Base-by-base conservation (phyloP, 768 basidiomycete genomes). In the Trametes villosa region DNA sequence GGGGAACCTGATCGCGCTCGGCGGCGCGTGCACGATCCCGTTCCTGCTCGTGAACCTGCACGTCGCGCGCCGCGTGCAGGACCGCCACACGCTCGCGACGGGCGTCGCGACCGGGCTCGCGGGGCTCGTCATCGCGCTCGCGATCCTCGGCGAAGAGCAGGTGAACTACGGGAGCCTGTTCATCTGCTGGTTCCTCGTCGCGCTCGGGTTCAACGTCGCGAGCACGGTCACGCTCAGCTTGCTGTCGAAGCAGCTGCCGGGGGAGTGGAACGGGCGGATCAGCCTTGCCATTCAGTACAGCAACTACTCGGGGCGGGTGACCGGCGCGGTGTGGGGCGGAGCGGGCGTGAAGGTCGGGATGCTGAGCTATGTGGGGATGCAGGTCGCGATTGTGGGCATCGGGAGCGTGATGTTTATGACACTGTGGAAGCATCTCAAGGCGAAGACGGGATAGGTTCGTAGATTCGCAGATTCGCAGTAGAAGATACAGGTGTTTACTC, bases 151-250 rank as follows among this genome's bases (percentile, higher is more conserved):
- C 26, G 69, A 78, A 24, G 65, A 70, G 24, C 76, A 67, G 24
- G 71, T 85, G 20, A 76, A 71, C 26, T 86, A 83, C 59, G 80
- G 76, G 7, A 78, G 78, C 17, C 65, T 87, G 6, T 80, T 79
- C 60, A 68, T 70, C 7, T 75, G 72, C 59, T 81, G 86, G 85
- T 81, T 81, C 75, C 76, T 82, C 40, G 76, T 89, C 24, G 87
- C 89, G 26, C 77, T 89, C 5, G 88, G 89, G 1, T 90, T 89
- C 77, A 89, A 89, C 71, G 75, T 89, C 12, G 82, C 86, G n/a
- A 86, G 81, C 63, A 89, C 86, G 2, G 83, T 85, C 57, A 89
- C 88, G 31, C 74, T 89, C 61, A 86, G 85, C 58, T 69, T 88
- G 56, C 72, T 90, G 27, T 86, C 84, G 62, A 90, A 91, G 71